phyloP scores from a whole-genome alignment of 1,284 basidiomycete genomes.

The Leucoagaricus sp. region DNA sequence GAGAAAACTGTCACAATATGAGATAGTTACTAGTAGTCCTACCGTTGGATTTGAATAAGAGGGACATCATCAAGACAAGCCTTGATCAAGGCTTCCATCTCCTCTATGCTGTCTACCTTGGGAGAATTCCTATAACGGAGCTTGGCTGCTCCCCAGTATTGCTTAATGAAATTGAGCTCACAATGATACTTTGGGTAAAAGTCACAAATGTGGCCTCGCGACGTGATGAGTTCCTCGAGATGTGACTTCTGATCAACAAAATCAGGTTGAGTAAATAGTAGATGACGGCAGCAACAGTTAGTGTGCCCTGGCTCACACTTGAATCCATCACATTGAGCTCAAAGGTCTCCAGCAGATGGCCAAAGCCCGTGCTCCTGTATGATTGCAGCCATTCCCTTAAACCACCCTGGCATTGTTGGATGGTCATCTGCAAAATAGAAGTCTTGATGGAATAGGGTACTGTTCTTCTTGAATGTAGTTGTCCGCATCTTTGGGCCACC shows the following conservation, averaged over 20 bases:
- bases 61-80: background rate
- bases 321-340: constrained; percentile 23
- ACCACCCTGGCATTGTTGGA: constrained; percentile 29
- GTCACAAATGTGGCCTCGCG: constrained; percentile 5
- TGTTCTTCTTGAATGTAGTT: constrained; percentile 14
- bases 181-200: constrained; percentile 28
- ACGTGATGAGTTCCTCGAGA: constrained; percentile 24
- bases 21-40: background rate
- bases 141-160: background rate
- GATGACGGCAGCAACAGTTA: constrained; percentile 24
- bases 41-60: background rate
- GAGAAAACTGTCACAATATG: background rate
- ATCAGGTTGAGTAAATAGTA: constrained; percentile 29
- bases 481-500: constrained; percentile 27
- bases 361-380: constrained; percentile 35
- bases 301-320: constrained; percentile 21
- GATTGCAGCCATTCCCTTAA: constrained; percentile 37
- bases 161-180: too few species aligned
- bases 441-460: constrained; percentile 22
- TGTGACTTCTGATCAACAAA: constrained; percentile 26
- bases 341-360: constrained; percentile 21
- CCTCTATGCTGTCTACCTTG: background rate
- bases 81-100: background rate
- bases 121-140: background rate
- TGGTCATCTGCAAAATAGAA: constrained; percentile 34